Evolutionary conservation across 2,329 filamentous ascomycete species (phyloP), one percentile per base, ranked within the genome.

Genomic region (Cladobotryum protrusum): DNA sequence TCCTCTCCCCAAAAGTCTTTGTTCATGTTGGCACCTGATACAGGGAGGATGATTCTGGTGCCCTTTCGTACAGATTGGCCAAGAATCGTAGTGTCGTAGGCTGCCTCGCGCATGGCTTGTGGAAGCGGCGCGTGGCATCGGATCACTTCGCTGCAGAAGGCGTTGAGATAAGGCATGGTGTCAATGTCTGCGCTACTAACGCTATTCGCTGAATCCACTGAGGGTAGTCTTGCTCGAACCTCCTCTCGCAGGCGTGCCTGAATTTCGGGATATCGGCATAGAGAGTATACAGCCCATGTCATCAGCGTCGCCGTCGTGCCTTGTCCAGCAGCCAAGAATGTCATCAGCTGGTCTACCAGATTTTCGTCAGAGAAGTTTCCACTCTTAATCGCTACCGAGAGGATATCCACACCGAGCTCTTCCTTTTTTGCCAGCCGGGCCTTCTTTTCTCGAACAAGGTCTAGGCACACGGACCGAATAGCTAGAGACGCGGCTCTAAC

Each of bases 261-360:
- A 2, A 87, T 71, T 1, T 82, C 74, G 0, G 80, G 82, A 58
- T 89, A 67, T 17, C 75, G 74, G 57, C 80, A 80, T n/a, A 93
- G 76, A 40, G 84, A 71, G 62, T 89, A 87, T 11, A 83, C 68
- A 3, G 84, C 79, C 86, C 87, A 92, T 13, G 83, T 85, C 62
- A 93, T 74, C 17, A 86, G 77, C 1, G 83, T 78, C 1, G 87
- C 82, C 0, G 87, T 91, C 1, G 87, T 92, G 67, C 91, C 87
- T 64, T 92, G 87, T 17, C 84, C 85, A 0, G 89, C 89, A 1
- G 85, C 86, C 4, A 95, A 79, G 71, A 95, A 93, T 1, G 88
- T 93, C 87, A 95, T 93, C 63, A 92, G 79, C 67, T 95, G 89
- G 65, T 93, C 86, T 40, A 89, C 79, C 15, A 95, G 78, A 52